A percentile compares a stretch with the other conserved stretches of the same genome.
These are phyloP conservation scores for Scheffersomyces stipitis DNA, from an alignment of 805 yeast species.

Conservation along the genomic window DNA sequence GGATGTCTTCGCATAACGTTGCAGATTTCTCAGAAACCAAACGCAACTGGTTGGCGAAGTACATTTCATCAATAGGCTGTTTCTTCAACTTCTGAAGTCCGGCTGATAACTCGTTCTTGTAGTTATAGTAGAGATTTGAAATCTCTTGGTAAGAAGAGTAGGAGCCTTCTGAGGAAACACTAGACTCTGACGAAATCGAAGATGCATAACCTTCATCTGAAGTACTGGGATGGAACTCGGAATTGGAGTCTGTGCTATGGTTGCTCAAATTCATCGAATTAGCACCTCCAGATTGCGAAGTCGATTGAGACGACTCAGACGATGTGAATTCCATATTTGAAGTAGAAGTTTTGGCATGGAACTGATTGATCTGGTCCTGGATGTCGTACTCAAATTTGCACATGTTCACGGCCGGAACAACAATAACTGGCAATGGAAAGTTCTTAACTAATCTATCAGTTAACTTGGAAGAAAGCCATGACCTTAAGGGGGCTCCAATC, in stretches of 20 bases:
- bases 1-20: conserved; percentile 34
- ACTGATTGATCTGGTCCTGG: conserved; percentile 28
- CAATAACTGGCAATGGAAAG: conserved; percentile 64
- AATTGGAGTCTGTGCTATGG: not conserved
- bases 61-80: conserved; percentile 22
- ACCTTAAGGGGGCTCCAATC: conserved; percentile 50
- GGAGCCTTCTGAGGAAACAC: conserved; percentile 27
- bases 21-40: conserved; percentile 35
- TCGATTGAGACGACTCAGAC: not conserved
- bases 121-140: conserved; percentile 29
- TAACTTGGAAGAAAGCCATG: conserved; percentile 62
- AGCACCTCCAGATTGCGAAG: not conserved
- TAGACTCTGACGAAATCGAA: conserved; percentile 19
- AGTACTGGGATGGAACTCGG: not conserved
- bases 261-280: not conserved
- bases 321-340: not conserved
- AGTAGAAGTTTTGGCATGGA: not conserved
- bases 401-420: conserved; percentile 63
- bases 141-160: conserved; percentile 43
- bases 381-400: conserved; percentile 48
- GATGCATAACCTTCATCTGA: conserved; percentile 9
- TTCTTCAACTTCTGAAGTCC: conserved; percentile 12
- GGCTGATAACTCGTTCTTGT: conserved; percentile 20
- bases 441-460: conserved; percentile 65
- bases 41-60: conserved; percentile 25